Evolutionary conservation across 768 basidiomycete species (phyloP), one percentile per base, ranked within the genome.

Genomic region (Lyophyllum semitale): DNA sequence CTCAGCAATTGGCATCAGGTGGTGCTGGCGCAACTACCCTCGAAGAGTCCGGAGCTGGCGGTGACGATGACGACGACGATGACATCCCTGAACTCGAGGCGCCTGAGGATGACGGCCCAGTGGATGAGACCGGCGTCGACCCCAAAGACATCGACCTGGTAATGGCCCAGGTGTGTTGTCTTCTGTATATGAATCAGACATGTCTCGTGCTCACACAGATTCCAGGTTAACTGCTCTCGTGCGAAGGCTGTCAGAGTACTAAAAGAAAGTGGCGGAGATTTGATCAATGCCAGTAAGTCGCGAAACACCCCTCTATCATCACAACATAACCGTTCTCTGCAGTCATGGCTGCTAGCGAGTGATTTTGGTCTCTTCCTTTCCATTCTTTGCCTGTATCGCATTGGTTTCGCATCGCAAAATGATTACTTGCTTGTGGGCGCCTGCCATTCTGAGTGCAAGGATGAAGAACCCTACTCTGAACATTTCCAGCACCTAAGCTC

Each of bases 291-390:
- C 57, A 96, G 94, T 96, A 69, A 72, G 94, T 91, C 54, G 45
- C 46, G 25, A 54, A 26, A 49, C 13, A 30, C 50, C 12, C 29
- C 32, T 44, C 30, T 55, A 33, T 44, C 18, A 17, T 29, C 18
- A 8, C 33, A 43, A 20, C 6, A 47, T 58, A 23, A 61, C 46
- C 58, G 32, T 15, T 23, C 40, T 56, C 50, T 50, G 13, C 58
- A 94, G 92, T 95, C 72, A 95, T 95, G 93, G 90, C 93, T 9
- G 92, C 93, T 62, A 92, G 89, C 84, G 90, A 91, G 77, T 94
- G 78, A 81, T 77, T 43, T 44, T 49, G 30, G 25, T 7, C 38
- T 25, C 35, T 51, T 43, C 27, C 55, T 58, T 59, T 60, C 64
- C 65, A 54, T 59, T 60, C 62, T 61, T 62, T 62, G 65, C 60